phyloP scores from a whole-genome alignment of 129 eudicot species.

The Saposhnikovia divaricata region DNA sequence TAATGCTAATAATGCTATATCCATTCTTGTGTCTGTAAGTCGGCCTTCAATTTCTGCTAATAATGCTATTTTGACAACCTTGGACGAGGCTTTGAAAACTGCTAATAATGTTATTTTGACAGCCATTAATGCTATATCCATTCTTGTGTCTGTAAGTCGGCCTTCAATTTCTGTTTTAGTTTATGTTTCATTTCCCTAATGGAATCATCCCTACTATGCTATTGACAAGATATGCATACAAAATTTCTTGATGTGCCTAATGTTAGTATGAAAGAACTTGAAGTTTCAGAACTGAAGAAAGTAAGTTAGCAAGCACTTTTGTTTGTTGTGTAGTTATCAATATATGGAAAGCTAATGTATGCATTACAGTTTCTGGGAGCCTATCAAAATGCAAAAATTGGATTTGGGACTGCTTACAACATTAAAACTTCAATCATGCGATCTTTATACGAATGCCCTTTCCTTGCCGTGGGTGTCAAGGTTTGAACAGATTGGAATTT shows the following conservation, averaged over 20 bases:
- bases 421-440: conserved; percentile 53
- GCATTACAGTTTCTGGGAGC: conserved; percentile 56
- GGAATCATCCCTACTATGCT: conserved; percentile 13
- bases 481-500: conserved; percentile 26
- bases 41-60: too few species aligned
- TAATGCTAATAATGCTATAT: too few species aligned
- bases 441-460: conserved; percentile 81
- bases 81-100: conserved; percentile 77
- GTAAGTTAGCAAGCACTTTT: conserved; percentile 24
- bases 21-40: too few species aligned
- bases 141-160: conserved; percentile 66
- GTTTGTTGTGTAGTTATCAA: conserved; percentile 4
- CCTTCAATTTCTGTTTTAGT: conserved; percentile 4
- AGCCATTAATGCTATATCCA: conserved; percentile 65
- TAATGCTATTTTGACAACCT: conserved; percentile 32
- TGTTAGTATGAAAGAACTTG: conserved; percentile 40
- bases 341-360: conserved; percentile 15
- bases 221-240: conserved; percentile 47
- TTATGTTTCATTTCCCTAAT: conserved; percentile 10
- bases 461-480: conserved; percentile 61
- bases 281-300: conserved; percentile 46
- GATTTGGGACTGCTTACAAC: conserved; percentile 68
- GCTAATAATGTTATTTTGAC: conserved; percentile 70
- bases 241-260: conserved; percentile 36
- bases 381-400: conserved; percentile 62